Percentiles rank a stretch among this genome's conserved stretches.
Evolutionary conservation across 169 alveolate genomes (phyloP).

Genomic region (Cardiosporidium cionae): DNA sequence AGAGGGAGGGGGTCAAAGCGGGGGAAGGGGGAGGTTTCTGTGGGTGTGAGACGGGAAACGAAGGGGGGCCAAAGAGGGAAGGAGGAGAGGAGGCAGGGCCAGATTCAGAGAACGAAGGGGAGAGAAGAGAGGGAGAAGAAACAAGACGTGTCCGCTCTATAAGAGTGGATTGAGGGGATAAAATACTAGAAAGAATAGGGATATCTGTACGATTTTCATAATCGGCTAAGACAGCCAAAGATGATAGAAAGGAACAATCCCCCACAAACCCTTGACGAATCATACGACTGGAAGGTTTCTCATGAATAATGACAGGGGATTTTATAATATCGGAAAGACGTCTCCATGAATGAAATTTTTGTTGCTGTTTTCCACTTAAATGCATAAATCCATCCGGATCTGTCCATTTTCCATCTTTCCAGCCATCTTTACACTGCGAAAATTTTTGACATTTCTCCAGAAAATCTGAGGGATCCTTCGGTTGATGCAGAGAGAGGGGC

Average conservation of each 20-base stretch:
- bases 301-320: conserved; percentile 39
- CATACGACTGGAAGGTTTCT: conserved; percentile 43
- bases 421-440: too few species aligned
- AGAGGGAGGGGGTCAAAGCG: too few species aligned
- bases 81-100: too few species aligned
- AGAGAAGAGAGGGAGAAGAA: too few species aligned
- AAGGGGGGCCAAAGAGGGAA: too few species aligned
- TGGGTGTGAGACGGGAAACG: too few species aligned
- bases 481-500: conserved; percentile 16
- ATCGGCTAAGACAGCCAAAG: conserved; percentile 77
- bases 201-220: conserved; percentile 58
- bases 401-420: conserved; percentile 52
- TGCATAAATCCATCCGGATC: conserved; percentile 63
- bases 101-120: too few species aligned
- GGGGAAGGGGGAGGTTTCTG: too few species aligned
- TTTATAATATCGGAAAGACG: conserved; percentile 44
- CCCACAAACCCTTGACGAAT: conserved; percentile 84
- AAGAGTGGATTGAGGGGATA: conserved; percentile 45
- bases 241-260: conserved; percentile 81
- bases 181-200: conserved; percentile 61
- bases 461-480: too few species aligned
- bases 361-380: conserved; percentile 52
- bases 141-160: too few species aligned
- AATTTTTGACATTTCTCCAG: too few species aligned
- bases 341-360: conserved; percentile 50